Evolutionary conservation across 768 basidiomycete species (phyloP).

Genomic region (Trametes coccinea): DNA sequence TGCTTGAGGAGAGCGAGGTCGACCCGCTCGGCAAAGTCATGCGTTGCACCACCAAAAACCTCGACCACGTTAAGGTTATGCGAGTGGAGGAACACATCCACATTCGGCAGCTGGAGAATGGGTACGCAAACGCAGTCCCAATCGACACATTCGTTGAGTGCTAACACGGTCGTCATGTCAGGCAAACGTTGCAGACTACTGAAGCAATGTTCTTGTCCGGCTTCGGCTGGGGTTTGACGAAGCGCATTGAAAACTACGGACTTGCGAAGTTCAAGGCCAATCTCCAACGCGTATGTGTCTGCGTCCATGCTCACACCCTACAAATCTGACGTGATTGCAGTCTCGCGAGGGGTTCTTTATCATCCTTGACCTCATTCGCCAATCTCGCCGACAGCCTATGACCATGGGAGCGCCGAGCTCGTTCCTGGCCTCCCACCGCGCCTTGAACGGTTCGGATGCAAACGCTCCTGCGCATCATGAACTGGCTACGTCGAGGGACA

Average conservation of each 20-base stretch:
- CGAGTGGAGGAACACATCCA: conserved; percentile 83
- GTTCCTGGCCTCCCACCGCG: conserved; percentile 29
- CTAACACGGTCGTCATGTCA: conserved; percentile 29
- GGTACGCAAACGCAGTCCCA: conserved; percentile 47
- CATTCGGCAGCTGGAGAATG: conserved; percentile 66
- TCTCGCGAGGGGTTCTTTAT: conserved; percentile 87
- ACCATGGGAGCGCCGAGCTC: conserved; percentile 41
- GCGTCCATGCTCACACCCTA: conserved; percentile 6
- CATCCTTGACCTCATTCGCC: conserved; percentile 75
- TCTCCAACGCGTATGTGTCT: conserved; percentile 58
- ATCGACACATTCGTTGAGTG: not conserved
- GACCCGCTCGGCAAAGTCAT: conserved; percentile 80
- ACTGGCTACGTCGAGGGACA: not conserved
- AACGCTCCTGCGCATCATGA: conserved; percentile 11
- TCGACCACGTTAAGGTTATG: conserved; percentile 95
- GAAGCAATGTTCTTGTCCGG: conserved; percentile 86
- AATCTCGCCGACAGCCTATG: conserved; percentile 66
- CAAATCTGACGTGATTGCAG: conserved; percentile 38
- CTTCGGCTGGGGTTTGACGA: conserved; percentile 89
- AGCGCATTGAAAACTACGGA: conserved; percentile 84
- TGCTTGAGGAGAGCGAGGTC: conserved; percentile 93
- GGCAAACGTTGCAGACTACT: conserved; percentile 81
- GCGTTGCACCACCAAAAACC: conserved; percentile 79
- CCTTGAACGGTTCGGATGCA: conserved; percentile 13
- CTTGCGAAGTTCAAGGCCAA: conserved; percentile 84